phyloP scores from a whole-genome alignment of 163 green algal species.

The Chlorella variabilis region DNA sequence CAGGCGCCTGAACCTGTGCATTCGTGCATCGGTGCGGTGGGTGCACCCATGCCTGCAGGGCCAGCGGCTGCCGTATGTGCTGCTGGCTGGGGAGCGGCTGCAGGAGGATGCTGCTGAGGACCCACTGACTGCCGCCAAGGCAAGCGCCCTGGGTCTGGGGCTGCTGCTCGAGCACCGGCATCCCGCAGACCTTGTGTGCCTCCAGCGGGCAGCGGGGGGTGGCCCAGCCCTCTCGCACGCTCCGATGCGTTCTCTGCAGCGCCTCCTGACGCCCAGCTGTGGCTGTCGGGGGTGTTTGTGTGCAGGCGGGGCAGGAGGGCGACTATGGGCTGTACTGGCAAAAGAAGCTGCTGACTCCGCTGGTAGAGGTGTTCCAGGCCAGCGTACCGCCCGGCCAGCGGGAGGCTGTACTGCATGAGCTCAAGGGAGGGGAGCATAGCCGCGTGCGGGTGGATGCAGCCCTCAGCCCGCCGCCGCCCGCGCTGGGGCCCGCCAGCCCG shows the following conservation, averaged over 20 bases:
- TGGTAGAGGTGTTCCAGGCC: constrained; percentile 7
- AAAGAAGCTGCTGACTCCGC: constrained; percentile 16
- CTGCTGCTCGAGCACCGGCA: too few species aligned
- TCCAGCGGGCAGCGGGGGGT: too few species aligned
- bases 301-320: background rate
- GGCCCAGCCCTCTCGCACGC: too few species aligned
- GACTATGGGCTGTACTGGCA: constrained; percentile 18
- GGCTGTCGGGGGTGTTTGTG: too few species aligned
- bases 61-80: constrained; percentile 85
- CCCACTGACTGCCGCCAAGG: constrained; percentile 65
- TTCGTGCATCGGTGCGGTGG: too few species aligned
- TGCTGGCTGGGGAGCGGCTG: constrained; percentile 63
- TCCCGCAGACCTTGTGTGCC: too few species aligned
- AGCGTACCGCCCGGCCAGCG: background rate
- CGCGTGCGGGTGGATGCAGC: background rate
- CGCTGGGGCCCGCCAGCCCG: background rate
- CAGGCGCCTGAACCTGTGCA: too few species aligned
- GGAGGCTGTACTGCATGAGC: background rate
- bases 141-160: constrained; percentile 27
- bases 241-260: too few species aligned
- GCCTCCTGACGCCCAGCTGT: too few species aligned
- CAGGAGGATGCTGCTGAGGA: constrained; percentile 85
- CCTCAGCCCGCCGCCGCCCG: background rate
- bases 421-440: background rate
- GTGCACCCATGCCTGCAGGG: constrained; percentile 5